Evolutionary conservation across 306 rosid species (phyloP).

Genomic region (Trifolium subterraneum): DNA sequence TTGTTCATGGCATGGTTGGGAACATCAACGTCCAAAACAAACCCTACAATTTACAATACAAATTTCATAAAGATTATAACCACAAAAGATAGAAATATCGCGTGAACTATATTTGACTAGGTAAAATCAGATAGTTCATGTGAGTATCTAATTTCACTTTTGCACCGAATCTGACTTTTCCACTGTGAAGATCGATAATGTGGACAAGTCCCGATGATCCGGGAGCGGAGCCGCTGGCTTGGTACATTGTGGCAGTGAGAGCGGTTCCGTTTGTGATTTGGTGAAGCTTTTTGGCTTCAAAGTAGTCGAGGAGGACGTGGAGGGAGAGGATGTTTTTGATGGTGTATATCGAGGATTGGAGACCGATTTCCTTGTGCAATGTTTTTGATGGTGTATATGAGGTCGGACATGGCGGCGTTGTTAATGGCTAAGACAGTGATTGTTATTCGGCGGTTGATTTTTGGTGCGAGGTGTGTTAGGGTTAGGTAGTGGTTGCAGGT

Average conservation of each 20-base stretch:
- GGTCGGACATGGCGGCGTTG: conserved; percentile 77
- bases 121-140: too few species aligned
- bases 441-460: conserved; percentile 71
- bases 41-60: neutral
- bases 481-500: conserved; percentile 84
- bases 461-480: conserved; percentile 72
- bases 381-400: conserved; percentile 61
- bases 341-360: conserved; percentile 63
- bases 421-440: conserved; percentile 85
- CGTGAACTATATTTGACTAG: too few species aligned
- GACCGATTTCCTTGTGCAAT: too few species aligned
- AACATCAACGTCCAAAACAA: conserved; percentile 59
- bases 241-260: conserved; percentile 84
- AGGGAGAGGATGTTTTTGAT: conserved; percentile 87
- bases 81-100: too few species aligned
- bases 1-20: conserved; percentile 56
- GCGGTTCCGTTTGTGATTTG: conserved; percentile 97
- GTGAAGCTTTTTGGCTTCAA: conserved; percentile 95
- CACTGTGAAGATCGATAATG: conserved; percentile 83
- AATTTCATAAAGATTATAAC: too few species aligned
- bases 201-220: conserved; percentile 85
- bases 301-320: conserved; percentile 89
- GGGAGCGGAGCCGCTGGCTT: conserved; percentile 81
- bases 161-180: conserved; percentile 79
- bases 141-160: too few species aligned